Evolutionary conservation across 2,329 filamentous ascomycete genomes (phyloP).

Genomic region (Spiromastix sp.): DNA sequence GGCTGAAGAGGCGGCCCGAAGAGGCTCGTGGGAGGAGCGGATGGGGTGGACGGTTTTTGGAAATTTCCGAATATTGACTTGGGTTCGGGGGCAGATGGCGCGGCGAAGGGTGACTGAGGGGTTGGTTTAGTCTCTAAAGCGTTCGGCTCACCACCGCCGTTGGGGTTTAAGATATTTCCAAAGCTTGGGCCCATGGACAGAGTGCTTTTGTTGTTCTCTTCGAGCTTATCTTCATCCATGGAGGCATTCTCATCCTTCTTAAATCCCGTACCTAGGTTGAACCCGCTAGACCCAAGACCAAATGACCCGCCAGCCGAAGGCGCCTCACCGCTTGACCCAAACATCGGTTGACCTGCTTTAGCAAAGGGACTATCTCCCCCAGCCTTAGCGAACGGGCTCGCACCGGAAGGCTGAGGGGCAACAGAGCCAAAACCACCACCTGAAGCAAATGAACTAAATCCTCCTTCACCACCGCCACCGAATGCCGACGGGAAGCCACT

Average conservation of each 20-base stretch:
- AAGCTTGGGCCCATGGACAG: conserved; percentile 32
- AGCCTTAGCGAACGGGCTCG: conserved; percentile 19
- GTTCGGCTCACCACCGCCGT: conserved; percentile 10
- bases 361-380: conserved; percentile 18
- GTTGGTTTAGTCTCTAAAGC: background rate
- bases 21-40: background rate
- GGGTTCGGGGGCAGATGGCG: conserved; percentile 4
- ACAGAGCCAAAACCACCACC: conserved; percentile 3
- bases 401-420: conserved; percentile 4
- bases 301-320: conserved; percentile 19
- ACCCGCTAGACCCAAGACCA: conserved; percentile 21
- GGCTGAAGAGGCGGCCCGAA: background rate
- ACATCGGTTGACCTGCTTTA: conserved; percentile 20
- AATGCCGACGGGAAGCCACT: conserved; percentile 5
- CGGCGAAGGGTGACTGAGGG: background rate
- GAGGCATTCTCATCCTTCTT: conserved; percentile 31
- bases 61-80: background rate
- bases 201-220: conserved; percentile 20
- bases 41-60: background rate
- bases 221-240: conserved; percentile 30
- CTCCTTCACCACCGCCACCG: conserved; percentile 4
- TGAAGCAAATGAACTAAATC: conserved; percentile 4
- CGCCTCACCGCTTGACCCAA: conserved; percentile 15
- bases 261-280: conserved; percentile 35
- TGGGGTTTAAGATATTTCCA: conserved; percentile 25